Evolutionary conservation across 768 basidiomycete species (phyloP).

Genomic region (Arthromyces matolae): DNA sequence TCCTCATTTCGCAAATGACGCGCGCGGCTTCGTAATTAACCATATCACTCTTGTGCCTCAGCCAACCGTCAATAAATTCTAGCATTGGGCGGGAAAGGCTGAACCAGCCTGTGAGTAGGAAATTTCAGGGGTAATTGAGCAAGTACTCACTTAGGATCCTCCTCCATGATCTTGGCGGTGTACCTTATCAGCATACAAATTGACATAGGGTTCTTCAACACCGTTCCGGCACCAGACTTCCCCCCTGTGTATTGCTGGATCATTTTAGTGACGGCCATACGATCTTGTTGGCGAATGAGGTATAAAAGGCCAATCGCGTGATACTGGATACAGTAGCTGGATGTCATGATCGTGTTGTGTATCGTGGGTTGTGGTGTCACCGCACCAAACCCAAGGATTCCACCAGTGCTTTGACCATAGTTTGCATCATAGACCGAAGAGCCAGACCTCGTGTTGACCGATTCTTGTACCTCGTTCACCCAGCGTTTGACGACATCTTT

Average conservation of each 20-base stretch:
- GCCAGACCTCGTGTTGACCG: conserved; percentile 83
- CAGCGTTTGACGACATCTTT: conserved; percentile 97
- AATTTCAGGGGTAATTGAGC: background rate
- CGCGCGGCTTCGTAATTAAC: conserved; percentile 98
- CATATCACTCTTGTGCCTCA: conserved; percentile 99
- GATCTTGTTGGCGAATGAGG: conserved; percentile 92
- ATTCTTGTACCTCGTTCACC: conserved; percentile 99
- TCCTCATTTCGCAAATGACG: conserved; percentile 94
- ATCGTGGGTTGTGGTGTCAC: conserved; percentile 45
- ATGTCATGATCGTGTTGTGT: conserved; percentile 78
- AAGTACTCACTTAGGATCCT: conserved; percentile 89
- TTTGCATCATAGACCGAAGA: conserved; percentile 61
- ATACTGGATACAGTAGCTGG: conserved; percentile 94
- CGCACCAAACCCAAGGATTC: conserved; percentile 76
- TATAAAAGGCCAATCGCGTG: conserved; percentile 93
- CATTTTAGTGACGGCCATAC: conserved; percentile 99
- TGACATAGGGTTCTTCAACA: conserved; percentile 93
- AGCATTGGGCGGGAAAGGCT: conserved; percentile 92
- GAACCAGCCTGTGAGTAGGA: background rate
- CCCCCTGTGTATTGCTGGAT: conserved; percentile 95
- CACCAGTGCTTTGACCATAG: conserved; percentile 32
- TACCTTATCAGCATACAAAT: conserved; percentile 98
- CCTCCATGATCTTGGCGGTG: conserved; percentile 98
- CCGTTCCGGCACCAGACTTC: conserved; percentile 77
- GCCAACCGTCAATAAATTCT: conserved; percentile 90